Evolutionary conservation across 192 early-diverging fungal genomes (phyloP), one percentile per base, ranked within the genome.

Genomic region (Entomortierella lignicola): DNA sequence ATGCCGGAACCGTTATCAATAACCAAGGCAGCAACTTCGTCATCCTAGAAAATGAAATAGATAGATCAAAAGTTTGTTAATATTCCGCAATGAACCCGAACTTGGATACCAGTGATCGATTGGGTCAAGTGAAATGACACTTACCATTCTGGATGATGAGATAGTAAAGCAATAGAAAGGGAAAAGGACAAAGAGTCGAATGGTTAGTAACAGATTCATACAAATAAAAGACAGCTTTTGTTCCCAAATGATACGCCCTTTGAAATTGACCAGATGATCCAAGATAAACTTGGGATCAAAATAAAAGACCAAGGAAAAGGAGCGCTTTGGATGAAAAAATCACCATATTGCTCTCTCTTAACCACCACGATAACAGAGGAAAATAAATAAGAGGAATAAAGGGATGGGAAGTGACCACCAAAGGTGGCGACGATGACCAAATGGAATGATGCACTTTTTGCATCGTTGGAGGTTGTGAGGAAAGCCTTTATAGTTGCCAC

Each of bases 1-100:
- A 95, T 95, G 84, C 94, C 93, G 83, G 94, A 95, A 83, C 94
- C 94, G 84, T 95, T 95, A 85, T 95, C 94, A 75, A 95, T 94
- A 72, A 94, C 94, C 81, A 93, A 91, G 82, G 92, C 92, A 73
- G 91, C 92, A 72, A 94, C 91, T 89, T 94, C 92, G 82, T 94
- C 92, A 74, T 92, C 92, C 73, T 62, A 51, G 4, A 51, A 55
- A 30, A 30, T 15, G 54, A 55, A 8, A 29, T 29, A 25, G 7
- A 25, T 29, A 55, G 21, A 25, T n/a, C n/a, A n/a, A n/a, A n/a
- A n/a, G n/a, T n/a, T n/a, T n/a, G n/a, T n/a, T 23, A 25, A 18
- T 52, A 29, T 18, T 10, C n/a, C 15, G 26, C 11, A 54, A 18
- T 54, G 26, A 27, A 52, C 6, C 7, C 27, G 26, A 54, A 18